phyloP scores from a whole-genome alignment of 148 eudicot genomes.

The Agrostemma githago region DNA sequence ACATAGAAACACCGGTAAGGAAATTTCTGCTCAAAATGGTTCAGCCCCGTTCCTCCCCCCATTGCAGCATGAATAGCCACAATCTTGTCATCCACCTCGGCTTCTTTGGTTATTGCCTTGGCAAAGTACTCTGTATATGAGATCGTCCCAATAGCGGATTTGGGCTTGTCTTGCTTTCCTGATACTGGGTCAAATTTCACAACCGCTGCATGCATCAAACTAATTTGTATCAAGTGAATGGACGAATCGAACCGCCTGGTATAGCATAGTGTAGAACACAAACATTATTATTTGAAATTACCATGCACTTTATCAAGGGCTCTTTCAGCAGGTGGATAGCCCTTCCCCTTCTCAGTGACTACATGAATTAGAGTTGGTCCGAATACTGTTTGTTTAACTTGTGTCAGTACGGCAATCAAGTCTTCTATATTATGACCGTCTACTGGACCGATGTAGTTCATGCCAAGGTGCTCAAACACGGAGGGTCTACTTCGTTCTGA shows the following conservation, averaged over 20 bases:
- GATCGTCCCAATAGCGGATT: conserved; percentile 37
- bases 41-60: conserved; percentile 82
- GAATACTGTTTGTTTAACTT: conserved; percentile 61
- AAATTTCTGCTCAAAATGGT: conserved; percentile 58
- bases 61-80: conserved; percentile 77
- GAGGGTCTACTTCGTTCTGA: conserved; percentile 48
- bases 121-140: conserved; percentile 70
- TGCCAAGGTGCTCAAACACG: conserved; percentile 65
- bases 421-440: conserved; percentile 70
- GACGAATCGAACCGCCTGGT: background rate
- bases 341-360: conserved; percentile 78
- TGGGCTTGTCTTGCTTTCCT: conserved; percentile 62
- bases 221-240: background rate
- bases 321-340: conserved; percentile 71
- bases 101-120: conserved; percentile 60
- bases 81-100: conserved; percentile 50
- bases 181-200: conserved; percentile 59
- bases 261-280: background rate
- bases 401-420: conserved; percentile 44
- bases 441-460: conserved; percentile 73
- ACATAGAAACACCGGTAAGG: conserved; percentile 74
- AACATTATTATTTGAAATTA: conserved; percentile 9
- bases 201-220: conserved; percentile 38
- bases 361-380: conserved; percentile 72
- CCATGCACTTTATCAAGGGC: conserved; percentile 86